Base-by-base conservation (phyloP, 2,329 filamentous ascomycete species). In the Neocatenulostroma microsporum region DNA sequence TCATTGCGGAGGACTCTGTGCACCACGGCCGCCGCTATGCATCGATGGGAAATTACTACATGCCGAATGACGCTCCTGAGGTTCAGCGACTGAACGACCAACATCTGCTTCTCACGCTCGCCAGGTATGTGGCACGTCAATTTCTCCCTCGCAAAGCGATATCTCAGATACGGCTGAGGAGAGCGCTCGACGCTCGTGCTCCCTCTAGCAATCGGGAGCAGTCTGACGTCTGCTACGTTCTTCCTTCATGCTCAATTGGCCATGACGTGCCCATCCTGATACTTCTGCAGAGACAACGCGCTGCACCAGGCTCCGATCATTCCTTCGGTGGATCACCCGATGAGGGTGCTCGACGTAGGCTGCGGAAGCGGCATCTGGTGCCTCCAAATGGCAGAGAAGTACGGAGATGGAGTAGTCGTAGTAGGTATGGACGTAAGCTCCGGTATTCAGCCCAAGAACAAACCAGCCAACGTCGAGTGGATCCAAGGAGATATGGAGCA, bases 341-440 rank as follows among this genome's bases (percentile, higher is more conserved):
- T 41, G 10, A 37, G 37, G 19, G 41, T 49, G 21, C 40, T 46
- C 18, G 48, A 51, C 21, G 33, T 51, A 8, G 48, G 48, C 20
- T 49, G 47, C 31, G 48, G 48, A 4, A 47, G 47, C 25, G 48
- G 48, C 6, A 51, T 49, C 17, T 49, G 47, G 47, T 46, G 42
- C 15, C 20, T 46, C 13, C 41, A 49, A 38, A 49, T 51, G 43
- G 48, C 48, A 2, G 46, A 46, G 17, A 40, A 46, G 30, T 49
- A 45, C 26, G 46, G 48, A n/a, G 29, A 36, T n/a, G 49, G 42
- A 3, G 37, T 38, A 25, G 39, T 51, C 6, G 21, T 44, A 12
- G 48, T n/a, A n/a, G 48, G 48, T 20, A 49, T 49, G 43, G 48
- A 51, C 19, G 42, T 51, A 11, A 46, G 42, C 31, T 47, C 48